Base-by-base conservation (phyloP, 2,329 filamentous ascomycete genomes). In the Colletotrichum sp. region DNA sequence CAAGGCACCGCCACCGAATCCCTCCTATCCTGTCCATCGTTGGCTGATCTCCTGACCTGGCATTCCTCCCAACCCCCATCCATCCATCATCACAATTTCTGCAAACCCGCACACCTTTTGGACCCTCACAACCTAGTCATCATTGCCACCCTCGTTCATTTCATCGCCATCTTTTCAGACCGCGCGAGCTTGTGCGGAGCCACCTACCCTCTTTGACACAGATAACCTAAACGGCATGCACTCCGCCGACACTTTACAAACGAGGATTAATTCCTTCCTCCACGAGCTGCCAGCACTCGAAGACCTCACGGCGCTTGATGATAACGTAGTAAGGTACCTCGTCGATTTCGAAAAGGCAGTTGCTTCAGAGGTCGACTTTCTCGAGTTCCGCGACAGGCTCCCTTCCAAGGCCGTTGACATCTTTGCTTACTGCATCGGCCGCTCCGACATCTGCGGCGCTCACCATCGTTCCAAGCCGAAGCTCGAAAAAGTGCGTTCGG, bases 321-420 rank as follows among this genome's bases (percentile, higher is more conserved):
- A 60, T 16, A 16, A 18, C 6, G 16, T 60, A 13, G 16, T 60
- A 8, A 28, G 4, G 5, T 30, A 1, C 2, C 26, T 58, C 1
- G 13, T 58, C 26, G 26, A 26, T 15, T 58, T 58, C 24, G 24
- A 58, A 8, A 58, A 58, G 26, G 13, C 1, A 0, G 28, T 58
- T 4, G 55, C 55, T 58, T 18, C 55, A 8, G 15, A 58, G 4
- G 1, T 58, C 15, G 55, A 58, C 26, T 58, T n/a, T 58, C 24
- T 58, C 12, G 24, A 58, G 8, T 58, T 58, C 26, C 55, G 55
- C 21, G 24, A 30, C 55, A 1, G 55, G 55, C 55, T 58, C 55
- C 55, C 55, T 0, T 0, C 8, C 55, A 2, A 58, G 10, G 7
- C 15, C 1, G 7, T n/a, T 1, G 13, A 28, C 2, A n/a, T 58